Conservation (phyloP, 257 asterid species). For the Plantago ovata region DNA sequence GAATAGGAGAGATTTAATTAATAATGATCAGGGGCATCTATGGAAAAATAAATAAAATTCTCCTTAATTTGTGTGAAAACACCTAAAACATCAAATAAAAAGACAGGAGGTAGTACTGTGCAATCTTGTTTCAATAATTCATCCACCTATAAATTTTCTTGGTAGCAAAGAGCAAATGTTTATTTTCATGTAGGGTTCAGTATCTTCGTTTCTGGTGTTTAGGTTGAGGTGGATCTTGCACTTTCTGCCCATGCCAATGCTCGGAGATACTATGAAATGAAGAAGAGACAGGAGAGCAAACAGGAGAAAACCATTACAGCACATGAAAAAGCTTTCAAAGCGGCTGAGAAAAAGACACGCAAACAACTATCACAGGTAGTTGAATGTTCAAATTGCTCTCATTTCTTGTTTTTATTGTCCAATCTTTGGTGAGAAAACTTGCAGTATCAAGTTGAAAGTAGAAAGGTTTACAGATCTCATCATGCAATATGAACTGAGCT, state of each 20-base stretch:
- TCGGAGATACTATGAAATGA: constrained; percentile 89
- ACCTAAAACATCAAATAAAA: too few relatives aligned
- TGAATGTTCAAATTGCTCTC: constrained; percentile 23
- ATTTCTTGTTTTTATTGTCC: constrained; percentile 6
- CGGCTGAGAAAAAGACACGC: constrained; percentile 94
- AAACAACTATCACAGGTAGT: constrained; percentile 89
- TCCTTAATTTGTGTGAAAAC: too few relatives aligned
- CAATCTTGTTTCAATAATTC: constrained; percentile 12
- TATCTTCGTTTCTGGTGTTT: constrained; percentile 13
- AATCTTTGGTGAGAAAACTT: neutral
- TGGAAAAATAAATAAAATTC: too few relatives aligned
- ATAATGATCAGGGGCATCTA: too few relatives aligned
- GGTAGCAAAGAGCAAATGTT: constrained; percentile 5
- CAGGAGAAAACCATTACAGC: constrained; percentile 92
- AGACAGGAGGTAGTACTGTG: too few relatives aligned
- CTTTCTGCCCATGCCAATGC: constrained; percentile 99
- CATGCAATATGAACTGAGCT: neutral
- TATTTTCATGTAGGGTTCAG: neutral
- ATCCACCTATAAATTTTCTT: constrained; percentile 7
- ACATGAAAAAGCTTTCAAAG: constrained; percentile 95
- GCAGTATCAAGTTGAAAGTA: constrained; percentile 9
- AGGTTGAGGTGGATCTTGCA: constrained; percentile 97
- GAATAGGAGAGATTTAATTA: too few relatives aligned
- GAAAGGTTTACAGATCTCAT: constrained; percentile 11
- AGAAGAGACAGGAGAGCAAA: constrained; percentile 92